Percentiles rank a stretch among this genome's conserved stretches.
Evolutionary conservation across 768 basidiomycete species (phyloP).

Genomic region (Melanogaster broomeanus): DNA sequence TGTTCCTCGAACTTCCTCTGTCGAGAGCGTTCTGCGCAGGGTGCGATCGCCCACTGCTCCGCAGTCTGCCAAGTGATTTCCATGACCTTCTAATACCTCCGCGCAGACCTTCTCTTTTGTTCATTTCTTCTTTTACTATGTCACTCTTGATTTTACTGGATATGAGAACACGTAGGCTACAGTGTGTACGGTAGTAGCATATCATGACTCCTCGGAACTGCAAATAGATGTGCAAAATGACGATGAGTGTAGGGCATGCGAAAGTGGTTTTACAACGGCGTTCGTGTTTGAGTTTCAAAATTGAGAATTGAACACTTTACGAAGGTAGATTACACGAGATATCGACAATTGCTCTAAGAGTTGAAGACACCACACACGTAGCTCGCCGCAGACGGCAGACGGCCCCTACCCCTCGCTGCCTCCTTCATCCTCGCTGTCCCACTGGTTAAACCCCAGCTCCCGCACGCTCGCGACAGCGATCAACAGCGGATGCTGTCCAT

Average conservation of each 20-base stretch:
- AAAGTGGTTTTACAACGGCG: not conserved
- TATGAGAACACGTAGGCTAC: not conserved
- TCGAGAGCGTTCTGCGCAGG: not conserved
- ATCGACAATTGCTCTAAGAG: too few species aligned
- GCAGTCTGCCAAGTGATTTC: not conserved
- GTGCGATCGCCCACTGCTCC: too few species aligned
- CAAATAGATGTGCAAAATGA: not conserved
- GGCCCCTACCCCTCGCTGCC: conserved; percentile 24
- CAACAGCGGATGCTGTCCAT: conserved; percentile 61
- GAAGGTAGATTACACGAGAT: too few species aligned
- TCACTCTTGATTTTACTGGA: not conserved
- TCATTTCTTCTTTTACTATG: not conserved
- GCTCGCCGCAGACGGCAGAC: too few species aligned
- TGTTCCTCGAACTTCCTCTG: too few species aligned
- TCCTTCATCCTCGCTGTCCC: conserved; percentile 49
- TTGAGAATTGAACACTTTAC: too few species aligned
- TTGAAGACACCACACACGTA: too few species aligned
- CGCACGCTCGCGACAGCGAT: conserved; percentile 72
- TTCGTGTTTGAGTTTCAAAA: too few species aligned
- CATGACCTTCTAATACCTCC: not conserved
- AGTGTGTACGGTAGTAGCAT: not conserved
- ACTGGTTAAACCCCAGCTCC: conserved; percentile 60
- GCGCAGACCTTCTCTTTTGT: not conserved
- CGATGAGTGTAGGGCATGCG: not conserved
- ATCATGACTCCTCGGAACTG: not conserved